Evolutionary conservation across 2,329 filamentous ascomycete genomes (phyloP).

Genomic region (Didymella exigua): DNA sequence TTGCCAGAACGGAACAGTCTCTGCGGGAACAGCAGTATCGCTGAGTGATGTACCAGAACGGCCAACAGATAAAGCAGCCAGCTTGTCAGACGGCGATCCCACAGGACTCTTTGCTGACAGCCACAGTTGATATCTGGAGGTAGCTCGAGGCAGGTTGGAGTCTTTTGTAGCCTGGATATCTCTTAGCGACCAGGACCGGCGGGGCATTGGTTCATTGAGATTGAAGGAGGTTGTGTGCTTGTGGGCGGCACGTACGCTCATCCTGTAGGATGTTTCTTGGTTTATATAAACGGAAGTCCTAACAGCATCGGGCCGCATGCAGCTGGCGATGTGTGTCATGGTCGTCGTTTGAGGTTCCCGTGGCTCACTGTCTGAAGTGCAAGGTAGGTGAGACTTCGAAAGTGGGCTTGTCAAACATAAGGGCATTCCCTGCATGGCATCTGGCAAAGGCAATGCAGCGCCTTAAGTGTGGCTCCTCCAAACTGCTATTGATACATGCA

Average conservation of each 20-base stretch:
- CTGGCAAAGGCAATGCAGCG: conserved; percentile 41
- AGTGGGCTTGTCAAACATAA: conserved; percentile 50
- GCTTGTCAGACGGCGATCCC: conserved; percentile 38
- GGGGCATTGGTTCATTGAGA: conserved; percentile 42
- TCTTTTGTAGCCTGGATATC: conserved; percentile 40
- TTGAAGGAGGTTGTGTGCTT: conserved; percentile 20
- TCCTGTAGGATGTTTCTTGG: conserved; percentile 42
- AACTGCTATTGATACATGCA: conserved; percentile 47
- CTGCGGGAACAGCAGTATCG: conserved; percentile 45
- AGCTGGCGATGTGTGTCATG: conserved; percentile 54
- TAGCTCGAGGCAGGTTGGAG: conserved; percentile 28
- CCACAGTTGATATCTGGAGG: conserved; percentile 47
- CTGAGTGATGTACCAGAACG: conserved; percentile 50
- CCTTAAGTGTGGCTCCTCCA: conserved; percentile 47
- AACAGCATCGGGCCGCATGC: conserved; percentile 45
- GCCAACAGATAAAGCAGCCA: conserved; percentile 45
- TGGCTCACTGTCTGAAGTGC: conserved; percentile 44
- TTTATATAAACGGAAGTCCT: conserved; percentile 48
- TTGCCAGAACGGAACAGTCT: conserved; percentile 44
- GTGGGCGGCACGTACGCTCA: conserved; percentile 37
- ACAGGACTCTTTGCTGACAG: conserved; percentile 41
- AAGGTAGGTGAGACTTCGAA: conserved; percentile 50
- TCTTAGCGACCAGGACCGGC: conserved; percentile 44
- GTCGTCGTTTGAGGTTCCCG: conserved; percentile 43
- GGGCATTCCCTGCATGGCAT: conserved; percentile 47